Conservation (phyloP, 1,284 basidiomycete genomes). For the Cerrena zonata region DNA sequence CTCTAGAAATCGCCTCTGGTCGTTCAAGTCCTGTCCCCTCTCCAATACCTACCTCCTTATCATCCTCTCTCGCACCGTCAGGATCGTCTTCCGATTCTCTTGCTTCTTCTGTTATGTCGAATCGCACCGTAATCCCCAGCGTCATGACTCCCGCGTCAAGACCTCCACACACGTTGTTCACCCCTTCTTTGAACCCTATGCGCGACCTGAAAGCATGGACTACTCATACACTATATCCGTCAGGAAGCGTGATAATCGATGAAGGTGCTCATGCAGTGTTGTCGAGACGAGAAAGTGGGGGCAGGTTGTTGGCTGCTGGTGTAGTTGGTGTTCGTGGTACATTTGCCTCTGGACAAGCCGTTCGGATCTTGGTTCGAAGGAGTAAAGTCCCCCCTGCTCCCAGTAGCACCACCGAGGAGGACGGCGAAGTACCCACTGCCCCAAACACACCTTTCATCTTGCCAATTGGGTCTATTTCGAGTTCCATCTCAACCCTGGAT, state of each 20-base stretch:
- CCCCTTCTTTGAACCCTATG: slow-evolving; percentile 68
- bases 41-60: not conserved
- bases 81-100: not conserved
- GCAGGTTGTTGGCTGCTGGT: slow-evolving; percentile 84
- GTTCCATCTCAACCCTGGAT: slow-evolving; percentile 35
- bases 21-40: slow-evolving; percentile 33
- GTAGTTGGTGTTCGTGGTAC: slow-evolving; percentile 82
- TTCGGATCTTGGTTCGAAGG: slow-evolving; percentile 68
- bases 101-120: slow-evolving; percentile 10
- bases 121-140: slow-evolving; percentile 5
- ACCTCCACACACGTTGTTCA: slow-evolving; percentile 86
- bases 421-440: slow-evolving; percentile 29
- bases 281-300: slow-evolving; percentile 79
- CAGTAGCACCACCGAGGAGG: slow-evolving; percentile 9
- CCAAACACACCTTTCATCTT: slow-evolving; percentile 39
- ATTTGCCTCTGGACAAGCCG: slow-evolving; percentile 92
- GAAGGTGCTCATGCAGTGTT: slow-evolving; percentile 84
- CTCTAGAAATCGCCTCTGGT: slow-evolving; percentile 29
- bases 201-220: slow-evolving; percentile 95
- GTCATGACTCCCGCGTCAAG: slow-evolving; percentile 21
- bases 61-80: slow-evolving; percentile 2
- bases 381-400: not conserved
- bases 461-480: slow-evolving; percentile 30
- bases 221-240: slow-evolving; percentile 82
- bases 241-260: slow-evolving; percentile 86